A percentile compares a stretch with the other conserved stretches of the same genome.
These are phyloP conservation scores for Pluteus cervinus DNA, from an alignment of 768 basidiomycete species.

Conservation along the genomic window DNA sequence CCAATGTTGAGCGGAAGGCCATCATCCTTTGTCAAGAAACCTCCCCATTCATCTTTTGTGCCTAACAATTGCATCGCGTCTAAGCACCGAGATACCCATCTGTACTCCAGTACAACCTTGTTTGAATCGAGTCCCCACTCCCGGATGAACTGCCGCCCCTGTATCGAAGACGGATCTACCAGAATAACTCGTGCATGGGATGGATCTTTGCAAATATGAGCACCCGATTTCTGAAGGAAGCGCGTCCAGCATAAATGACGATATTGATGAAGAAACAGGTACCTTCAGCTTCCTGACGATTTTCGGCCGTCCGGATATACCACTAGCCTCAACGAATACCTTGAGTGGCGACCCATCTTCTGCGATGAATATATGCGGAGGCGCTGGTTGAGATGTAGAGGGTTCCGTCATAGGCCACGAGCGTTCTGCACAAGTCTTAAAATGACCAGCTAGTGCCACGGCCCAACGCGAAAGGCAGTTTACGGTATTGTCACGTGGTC, in stretches of 20 bases:
- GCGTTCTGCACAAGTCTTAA: too few relatives aligned
- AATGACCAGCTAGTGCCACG: too few relatives aligned
- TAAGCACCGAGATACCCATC: constrained; percentile 47
- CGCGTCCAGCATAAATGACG: neutral
- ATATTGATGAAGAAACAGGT: constrained; percentile 9
- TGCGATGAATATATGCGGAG: constrained; percentile 29
- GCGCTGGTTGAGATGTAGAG: constrained; percentile 3
- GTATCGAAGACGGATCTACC: constrained; percentile 45
- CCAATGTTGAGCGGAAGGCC: constrained; percentile 32
- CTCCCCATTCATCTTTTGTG: constrained; percentile 49
- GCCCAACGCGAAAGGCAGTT: too few relatives aligned
- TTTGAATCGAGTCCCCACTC: constrained; percentile 48
- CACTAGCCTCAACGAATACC: constrained; percentile 54
- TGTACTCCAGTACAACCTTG: constrained; percentile 47
- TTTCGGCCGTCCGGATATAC: constrained; percentile 41
- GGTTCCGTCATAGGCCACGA: constrained; percentile 5
- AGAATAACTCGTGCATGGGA: constrained; percentile 52
- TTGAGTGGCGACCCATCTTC: constrained; percentile 35
- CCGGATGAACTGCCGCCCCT: constrained; percentile 51
- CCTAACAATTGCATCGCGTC: constrained; percentile 37
- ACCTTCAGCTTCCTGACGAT: constrained; percentile 48
- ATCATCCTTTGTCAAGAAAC: constrained; percentile 32
- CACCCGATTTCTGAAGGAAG: constrained; percentile 45
- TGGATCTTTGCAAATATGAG: constrained; percentile 42
- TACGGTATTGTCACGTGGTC: too few relatives aligned